Conservation (phyloP, 805 yeast species). For the Yamadazyma akitaensis region DNA sequence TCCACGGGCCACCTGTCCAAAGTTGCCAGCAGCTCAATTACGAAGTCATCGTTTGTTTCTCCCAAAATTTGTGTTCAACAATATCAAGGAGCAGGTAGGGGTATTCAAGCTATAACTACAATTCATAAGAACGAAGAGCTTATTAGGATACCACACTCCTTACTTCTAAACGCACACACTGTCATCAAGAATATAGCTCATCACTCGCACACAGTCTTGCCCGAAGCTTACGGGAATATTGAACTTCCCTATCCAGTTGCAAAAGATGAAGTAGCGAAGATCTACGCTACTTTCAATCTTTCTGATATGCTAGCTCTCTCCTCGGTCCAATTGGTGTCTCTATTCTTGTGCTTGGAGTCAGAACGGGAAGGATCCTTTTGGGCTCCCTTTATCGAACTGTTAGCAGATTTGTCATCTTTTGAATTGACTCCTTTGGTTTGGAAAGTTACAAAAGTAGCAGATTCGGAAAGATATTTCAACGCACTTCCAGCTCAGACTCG, state of each 20-base stretch:
- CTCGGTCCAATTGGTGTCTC: slow-evolving; percentile 58
- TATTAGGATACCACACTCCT: slow-evolving; percentile 55
- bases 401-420: slow-evolving; percentile 60
- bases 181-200: slow-evolving; percentile 40
- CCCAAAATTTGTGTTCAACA: slow-evolving; percentile 4
- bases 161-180: slow-evolving; percentile 56
- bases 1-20: neutral
- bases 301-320: slow-evolving; percentile 41
- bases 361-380: slow-evolving; percentile 45
- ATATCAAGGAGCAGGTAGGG: slow-evolving; percentile 48
- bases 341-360: slow-evolving; percentile 48
- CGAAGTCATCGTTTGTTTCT: slow-evolving; percentile 6
- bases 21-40: neutral
- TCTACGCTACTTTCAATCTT: slow-evolving; percentile 29
- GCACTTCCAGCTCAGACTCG: slow-evolving; percentile 45
- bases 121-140: slow-evolving; percentile 44
- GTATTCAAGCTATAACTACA: slow-evolving; percentile 44
- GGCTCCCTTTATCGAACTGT: slow-evolving; percentile 62
- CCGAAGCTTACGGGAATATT: slow-evolving; percentile 18
- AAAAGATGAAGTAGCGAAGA: slow-evolving; percentile 22
- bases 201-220: slow-evolving; percentile 26
- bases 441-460: slow-evolving; percentile 36
- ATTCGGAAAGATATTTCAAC: slow-evolving; percentile 24
- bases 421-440: slow-evolving; percentile 60
- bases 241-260: slow-evolving; percentile 22